Base-by-base conservation (phyloP, 2,329 filamentous ascomycete genomes). In the Beauveria sp. region DNA sequence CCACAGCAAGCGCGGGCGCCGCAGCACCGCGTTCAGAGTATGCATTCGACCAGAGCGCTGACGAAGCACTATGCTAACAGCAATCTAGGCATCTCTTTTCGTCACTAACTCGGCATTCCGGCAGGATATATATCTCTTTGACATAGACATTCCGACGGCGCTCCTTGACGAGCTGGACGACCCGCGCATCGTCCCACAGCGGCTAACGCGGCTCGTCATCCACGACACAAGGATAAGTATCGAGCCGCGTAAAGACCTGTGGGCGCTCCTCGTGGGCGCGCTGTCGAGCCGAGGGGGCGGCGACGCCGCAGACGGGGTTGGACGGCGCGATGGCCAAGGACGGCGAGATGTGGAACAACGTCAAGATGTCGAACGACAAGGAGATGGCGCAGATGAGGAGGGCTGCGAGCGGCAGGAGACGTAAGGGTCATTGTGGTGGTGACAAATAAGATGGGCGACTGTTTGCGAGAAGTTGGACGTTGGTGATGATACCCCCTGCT, bases 311-410 rank as follows among this genome's bases (percentile, higher is more conserved):
- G 49, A 52, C 49, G 49, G 49, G n/a, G 26, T 30, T 34, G 49
- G 50, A 40, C 26, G 30, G 30, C 30, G 30, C 3, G 30, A 34
- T 34, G 10, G 30, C 30, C 10, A 16, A 49, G 20, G 16, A 76
- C 12, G 64, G 14, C 16, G 12, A 34, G 30, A 34, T 12, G 30
- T 34, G 10, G 30, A 34, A 34, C 10, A 10, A 34, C 47, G 9
- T 5, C 9, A 14, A 34, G 30, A 34, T 14, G 30, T 34, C 10
- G 30, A 34, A 34, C 3, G 10, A 14, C 47, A 24, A 14, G 47
- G 47, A 50, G 47, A 50, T 50, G 12, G 24, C 24, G 47, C 47
- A 50, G 47, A 26, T 50, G 47, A 50, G 24, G 14, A 50, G 24
- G 47, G 47, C 24, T 30, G 12, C 26, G 5, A 24, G 47, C 24